A percentile compares a stretch with the other conserved stretches of the same genome.
phyloP scores from a whole-genome alignment of 768 basidiomycete genomes.

The Kwoniella pini region DNA sequence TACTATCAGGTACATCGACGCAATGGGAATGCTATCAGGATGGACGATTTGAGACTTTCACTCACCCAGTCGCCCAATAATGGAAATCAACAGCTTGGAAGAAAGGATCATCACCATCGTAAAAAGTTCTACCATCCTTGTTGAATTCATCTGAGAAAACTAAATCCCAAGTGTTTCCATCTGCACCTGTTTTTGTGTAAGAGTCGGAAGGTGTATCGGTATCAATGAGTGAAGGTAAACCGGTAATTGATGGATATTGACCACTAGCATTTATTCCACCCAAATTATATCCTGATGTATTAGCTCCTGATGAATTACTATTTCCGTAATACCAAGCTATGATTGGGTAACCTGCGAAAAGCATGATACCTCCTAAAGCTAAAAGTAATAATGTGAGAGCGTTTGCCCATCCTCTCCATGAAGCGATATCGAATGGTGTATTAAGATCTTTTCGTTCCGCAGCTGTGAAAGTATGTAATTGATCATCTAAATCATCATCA shows the following conservation, averaged over 20 bases:
- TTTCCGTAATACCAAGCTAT: conserved; percentile 35
- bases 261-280: conserved; percentile 78
- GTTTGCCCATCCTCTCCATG: conserved; percentile 70
- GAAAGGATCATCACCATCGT: conserved; percentile 77
- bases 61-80: conserved; percentile 53
- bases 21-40: too few relatives aligned
- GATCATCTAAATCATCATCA: conserved; percentile 52
- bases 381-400: conserved; percentile 69
- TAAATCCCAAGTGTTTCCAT: conserved; percentile 63
- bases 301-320: conserved; percentile 18
- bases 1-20: too few relatives aligned
- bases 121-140: conserved; percentile 73
- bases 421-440: conserved; percentile 65
- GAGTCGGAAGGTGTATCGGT: conserved; percentile 64
- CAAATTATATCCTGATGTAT: conserved; percentile 61
- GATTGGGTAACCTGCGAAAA: conserved; percentile 44
- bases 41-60: background rate
- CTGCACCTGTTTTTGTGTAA: conserved; percentile 60
- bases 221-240: conserved; percentile 70
- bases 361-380: conserved; percentile 54
- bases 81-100: conserved; percentile 56
- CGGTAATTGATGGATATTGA: conserved; percentile 60
- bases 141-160: conserved; percentile 92
- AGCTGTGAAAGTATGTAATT: conserved; percentile 50
- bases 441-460: conserved; percentile 58